Evolutionary conservation across 352 stramenopile genomes (phyloP).

Genomic region (Pythium aristosporum): DNA sequence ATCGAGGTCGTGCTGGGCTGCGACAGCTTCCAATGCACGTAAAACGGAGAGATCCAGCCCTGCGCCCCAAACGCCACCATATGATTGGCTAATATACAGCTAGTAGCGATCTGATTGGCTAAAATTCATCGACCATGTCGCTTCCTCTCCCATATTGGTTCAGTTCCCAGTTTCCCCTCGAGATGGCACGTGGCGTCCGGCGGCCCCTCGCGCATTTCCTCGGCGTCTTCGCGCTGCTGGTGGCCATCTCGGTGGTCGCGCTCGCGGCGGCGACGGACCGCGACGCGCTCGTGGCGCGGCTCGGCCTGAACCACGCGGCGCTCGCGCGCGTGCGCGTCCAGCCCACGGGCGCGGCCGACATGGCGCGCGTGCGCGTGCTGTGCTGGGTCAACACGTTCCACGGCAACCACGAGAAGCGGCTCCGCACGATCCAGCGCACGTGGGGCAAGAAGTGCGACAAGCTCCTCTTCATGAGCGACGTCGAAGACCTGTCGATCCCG

Average conservation of each 20-base stretch:
- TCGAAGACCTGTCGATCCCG: slow-evolving; percentile 56
- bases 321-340: slow-evolving; percentile 72
- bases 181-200: neutral
- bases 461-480: slow-evolving; percentile 87
- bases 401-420: slow-evolving; percentile 60
- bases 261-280: slow-evolving; percentile 7
- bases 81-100: slow-evolving; percentile 10
- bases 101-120: slow-evolving; percentile 2
- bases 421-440: slow-evolving; percentile 68
- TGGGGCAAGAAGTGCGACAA: slow-evolving; percentile 85
- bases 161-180: neutral
- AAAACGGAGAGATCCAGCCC: slow-evolving; percentile 4
- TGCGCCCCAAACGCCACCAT: neutral
- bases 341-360: slow-evolving; percentile 36
- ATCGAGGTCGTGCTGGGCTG: slow-evolving; percentile 73
- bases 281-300: slow-evolving; percentile 33
- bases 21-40: slow-evolving; percentile 59
- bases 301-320: slow-evolving; percentile 67
- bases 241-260: slow-evolving; percentile 7
- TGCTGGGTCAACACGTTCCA: slow-evolving; percentile 89
- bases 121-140: neutral
- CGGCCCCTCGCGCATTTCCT: neutral
- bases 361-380: slow-evolving; percentile 54
- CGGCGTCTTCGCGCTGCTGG: neutral
- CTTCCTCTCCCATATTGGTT: neutral